Conservation (phyloP, 768 basidiomycete species). For the Nevesoporus exiguus region DNA sequence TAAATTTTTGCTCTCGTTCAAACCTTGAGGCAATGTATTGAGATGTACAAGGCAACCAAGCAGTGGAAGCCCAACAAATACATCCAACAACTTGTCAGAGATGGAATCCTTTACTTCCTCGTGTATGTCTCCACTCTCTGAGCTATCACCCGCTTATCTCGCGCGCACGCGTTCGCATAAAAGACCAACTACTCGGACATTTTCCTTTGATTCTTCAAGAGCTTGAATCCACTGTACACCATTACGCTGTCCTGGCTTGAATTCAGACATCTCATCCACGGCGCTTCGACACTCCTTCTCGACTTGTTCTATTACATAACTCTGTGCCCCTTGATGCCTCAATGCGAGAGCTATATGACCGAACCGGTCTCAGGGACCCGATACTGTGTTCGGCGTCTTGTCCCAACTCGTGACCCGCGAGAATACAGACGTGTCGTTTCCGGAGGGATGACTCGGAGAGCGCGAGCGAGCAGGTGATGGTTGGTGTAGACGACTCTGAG, state of each 20-base stretch:
- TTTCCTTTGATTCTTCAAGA: not conserved
- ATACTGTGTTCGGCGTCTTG: slow-evolving; percentile 4
- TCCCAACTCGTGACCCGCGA: not conserved
- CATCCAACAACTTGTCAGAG: not conserved
- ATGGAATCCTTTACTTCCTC: slow-evolving; percentile 9
- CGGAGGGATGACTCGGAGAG: too few species aligned
- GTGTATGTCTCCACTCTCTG: slow-evolving; percentile 19
- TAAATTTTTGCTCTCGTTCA: not conserved
- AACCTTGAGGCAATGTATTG: slow-evolving; percentile 1
- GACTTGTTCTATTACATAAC: not conserved
- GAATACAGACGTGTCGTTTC: not conserved
- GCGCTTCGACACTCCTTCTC: not conserved
- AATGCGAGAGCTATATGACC: slow-evolving; percentile 3
- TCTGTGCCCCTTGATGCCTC: not conserved
- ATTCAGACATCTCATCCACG: too few species aligned
- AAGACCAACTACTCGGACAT: not conserved
- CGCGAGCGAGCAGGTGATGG: too few species aligned
- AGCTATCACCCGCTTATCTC: too few species aligned
- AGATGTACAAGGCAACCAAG: not conserved
- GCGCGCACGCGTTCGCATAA: too few species aligned
- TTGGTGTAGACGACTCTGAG: not conserved
- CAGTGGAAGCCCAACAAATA: not conserved
- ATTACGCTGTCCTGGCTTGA: not conserved
- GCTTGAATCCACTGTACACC: not conserved
- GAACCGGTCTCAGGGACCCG: not conserved